phyloP scores from a whole-genome alignment of 352 stramenopile species.

The Elongisporangium prolatum region DNA sequence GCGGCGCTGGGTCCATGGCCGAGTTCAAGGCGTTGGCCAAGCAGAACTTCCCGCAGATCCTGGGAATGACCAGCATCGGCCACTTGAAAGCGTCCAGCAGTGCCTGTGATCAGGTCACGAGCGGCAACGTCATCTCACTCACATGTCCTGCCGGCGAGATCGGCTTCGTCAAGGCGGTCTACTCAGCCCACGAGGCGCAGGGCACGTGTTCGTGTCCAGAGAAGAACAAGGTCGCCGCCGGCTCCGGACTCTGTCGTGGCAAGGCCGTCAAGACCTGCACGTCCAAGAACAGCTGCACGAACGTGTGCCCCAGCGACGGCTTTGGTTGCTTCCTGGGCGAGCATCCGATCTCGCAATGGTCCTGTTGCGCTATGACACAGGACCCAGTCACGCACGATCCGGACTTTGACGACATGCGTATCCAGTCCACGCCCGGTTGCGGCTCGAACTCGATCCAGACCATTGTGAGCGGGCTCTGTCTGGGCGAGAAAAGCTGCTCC shows the following conservation, averaged over 20 bases:
- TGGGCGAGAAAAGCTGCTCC: constrained; percentile 61
- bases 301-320: constrained; percentile 33
- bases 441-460: constrained; percentile 36
- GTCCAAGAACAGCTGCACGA: constrained; percentile 14
- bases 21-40: constrained; percentile 62
- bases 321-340: constrained; percentile 61
- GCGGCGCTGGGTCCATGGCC: constrained; percentile 42
- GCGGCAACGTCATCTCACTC: constrained; percentile 46
- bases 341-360: constrained; percentile 54
- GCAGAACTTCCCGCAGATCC: constrained; percentile 59
- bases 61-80: constrained; percentile 77
- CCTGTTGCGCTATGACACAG: constrained; percentile 54
- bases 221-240: constrained; percentile 53
- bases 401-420: constrained; percentile 50
- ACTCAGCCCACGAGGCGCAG: constrained; percentile 56
- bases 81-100: constrained; percentile 67
- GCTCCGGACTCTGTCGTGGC: constrained; percentile 47
- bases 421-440: constrained; percentile 37
- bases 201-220: constrained; percentile 65
- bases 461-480: constrained; percentile 69
- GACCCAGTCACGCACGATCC: constrained; percentile 23
- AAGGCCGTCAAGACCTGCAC: constrained; percentile 17
- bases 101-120: constrained; percentile 57
- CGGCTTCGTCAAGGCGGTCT: constrained; percentile 72
- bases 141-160: constrained; percentile 67